Percentiles rank a stretch among this genome's conserved stretches.
Conservation (phyloP, 441 rosid genomes). For the Euphorbia celastroides region DNA sequence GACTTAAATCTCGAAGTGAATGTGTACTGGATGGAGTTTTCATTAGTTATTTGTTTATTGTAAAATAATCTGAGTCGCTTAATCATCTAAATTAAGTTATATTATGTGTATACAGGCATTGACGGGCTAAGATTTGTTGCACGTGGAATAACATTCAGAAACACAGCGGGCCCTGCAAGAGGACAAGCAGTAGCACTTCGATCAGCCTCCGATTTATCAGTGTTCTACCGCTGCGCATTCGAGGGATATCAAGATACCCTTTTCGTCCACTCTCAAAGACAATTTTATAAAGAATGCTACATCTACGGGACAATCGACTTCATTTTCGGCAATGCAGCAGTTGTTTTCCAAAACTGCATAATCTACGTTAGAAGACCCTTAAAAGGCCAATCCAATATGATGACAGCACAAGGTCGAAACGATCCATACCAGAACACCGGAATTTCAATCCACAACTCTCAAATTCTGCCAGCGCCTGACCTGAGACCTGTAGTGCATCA, state of each 20-base stretch:
- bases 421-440: conserved; percentile 65
- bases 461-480: conserved; percentile 43
- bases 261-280: conserved; percentile 64
- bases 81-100: neutral
- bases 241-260: conserved; percentile 89
- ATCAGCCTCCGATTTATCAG: conserved; percentile 80
- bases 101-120: conserved; percentile 24
- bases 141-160: conserved; percentile 65
- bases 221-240: conserved; percentile 72
- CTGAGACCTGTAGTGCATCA: conserved; percentile 31
- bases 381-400: conserved; percentile 40
- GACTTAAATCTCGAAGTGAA: no score
- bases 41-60: no score
- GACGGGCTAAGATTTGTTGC: conserved; percentile 64
- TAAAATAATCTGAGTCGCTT: no score
- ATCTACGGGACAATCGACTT: conserved; percentile 80
- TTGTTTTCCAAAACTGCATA: conserved; percentile 56
- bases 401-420: conserved; percentile 67
- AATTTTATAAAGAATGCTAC: conserved; percentile 73
- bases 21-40: no score
- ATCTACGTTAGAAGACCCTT: conserved; percentile 48
- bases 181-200: conserved; percentile 92
- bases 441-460: conserved; percentile 59
- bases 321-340: no score
- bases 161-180: conserved; percentile 66